Conservation (phyloP, 495 filamentous ascomycete species). For the Penicillium desertorum region DNA sequence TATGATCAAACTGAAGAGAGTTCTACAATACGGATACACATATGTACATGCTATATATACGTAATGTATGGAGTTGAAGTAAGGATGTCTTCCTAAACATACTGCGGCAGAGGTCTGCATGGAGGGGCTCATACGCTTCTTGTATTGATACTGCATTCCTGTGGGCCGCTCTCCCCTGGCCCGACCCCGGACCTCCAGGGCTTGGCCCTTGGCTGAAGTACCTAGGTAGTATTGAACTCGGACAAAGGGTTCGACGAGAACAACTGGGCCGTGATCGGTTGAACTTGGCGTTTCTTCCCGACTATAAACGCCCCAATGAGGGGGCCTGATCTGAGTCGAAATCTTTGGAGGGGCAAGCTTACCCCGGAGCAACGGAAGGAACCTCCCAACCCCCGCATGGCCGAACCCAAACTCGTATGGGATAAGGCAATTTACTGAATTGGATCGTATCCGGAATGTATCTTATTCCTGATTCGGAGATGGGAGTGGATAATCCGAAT, state of each 20-base stretch:
- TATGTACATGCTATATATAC: too few relatives aligned
- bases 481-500: background rate
- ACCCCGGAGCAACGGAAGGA: constrained; percentile 49
- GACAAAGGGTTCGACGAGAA: constrained; percentile 13
- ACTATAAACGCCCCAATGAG: background rate
- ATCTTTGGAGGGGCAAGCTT: constrained; percentile 19
- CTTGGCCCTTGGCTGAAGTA: background rate
- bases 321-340: constrained; percentile 13
- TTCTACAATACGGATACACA: background rate
- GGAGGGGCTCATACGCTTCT: too few relatives aligned
- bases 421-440: background rate
- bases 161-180: constrained; percentile 10
- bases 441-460: background rate
- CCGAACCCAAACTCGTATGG: constrained; percentile 28
- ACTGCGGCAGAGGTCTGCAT: background rate
- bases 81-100: background rate
- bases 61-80: background rate
- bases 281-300: constrained; percentile 1
- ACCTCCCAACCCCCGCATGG: constrained; percentile 40
- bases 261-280: constrained; percentile 5
- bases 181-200: constrained; percentile 9
- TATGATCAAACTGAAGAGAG: background rate
- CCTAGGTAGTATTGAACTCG: background rate
- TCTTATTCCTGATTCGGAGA: background rate
- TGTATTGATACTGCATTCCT: background rate